Evolutionary conservation across 2,329 filamentous ascomycete species (phyloP), one percentile per base, ranked within the genome.

Genomic region (Fusarium nematophilum): DNA sequence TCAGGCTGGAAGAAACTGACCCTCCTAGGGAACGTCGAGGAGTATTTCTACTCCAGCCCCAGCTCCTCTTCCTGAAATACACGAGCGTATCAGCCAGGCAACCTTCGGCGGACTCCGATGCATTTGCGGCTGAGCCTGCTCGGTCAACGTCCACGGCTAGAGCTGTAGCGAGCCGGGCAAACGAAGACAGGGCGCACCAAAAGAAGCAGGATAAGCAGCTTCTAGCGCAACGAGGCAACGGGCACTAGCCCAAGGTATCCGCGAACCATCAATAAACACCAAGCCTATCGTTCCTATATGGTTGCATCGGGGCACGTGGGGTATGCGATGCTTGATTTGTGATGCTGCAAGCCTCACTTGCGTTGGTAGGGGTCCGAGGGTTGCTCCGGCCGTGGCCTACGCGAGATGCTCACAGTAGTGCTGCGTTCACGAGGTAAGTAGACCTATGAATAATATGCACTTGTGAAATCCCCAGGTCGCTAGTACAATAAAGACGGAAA

Each of bases 71-170:
- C 26, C 38, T 30, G 26, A 17, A 9, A 11, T 23, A 10, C 23
- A 11, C 26, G 27, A 18, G 10, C 21, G 10, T 8, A 37, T 21
- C 31, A 29, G 51, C 36, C 26, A 46, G 47, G 34, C 55, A 64
- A 43, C 51, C 57, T 54, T 67, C 66, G 66, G 66, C 44, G 53
- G 45, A 27, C 38, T 38, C 66, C 66, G 66, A 69, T 57, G 59
- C 13, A 44, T 39, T 50, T 65, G 66, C 62, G 64, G 66, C 66
- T 68, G 66, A 67, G 48, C 36, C 29, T 43, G 27, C 59, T 68
- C 66, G 62, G 66, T 63, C 57, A 59, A 58, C 53, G 30, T 53
- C 60, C 63, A 58, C 54, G 56, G 62, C 27, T 34, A 60, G 52
- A 17, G 29, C 29, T 36, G 36, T 34, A 31, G 37, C 30, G 27